Evolutionary conservation across 768 basidiomycete species (phyloP).

Genomic region (Boletellus ananas): DNA sequence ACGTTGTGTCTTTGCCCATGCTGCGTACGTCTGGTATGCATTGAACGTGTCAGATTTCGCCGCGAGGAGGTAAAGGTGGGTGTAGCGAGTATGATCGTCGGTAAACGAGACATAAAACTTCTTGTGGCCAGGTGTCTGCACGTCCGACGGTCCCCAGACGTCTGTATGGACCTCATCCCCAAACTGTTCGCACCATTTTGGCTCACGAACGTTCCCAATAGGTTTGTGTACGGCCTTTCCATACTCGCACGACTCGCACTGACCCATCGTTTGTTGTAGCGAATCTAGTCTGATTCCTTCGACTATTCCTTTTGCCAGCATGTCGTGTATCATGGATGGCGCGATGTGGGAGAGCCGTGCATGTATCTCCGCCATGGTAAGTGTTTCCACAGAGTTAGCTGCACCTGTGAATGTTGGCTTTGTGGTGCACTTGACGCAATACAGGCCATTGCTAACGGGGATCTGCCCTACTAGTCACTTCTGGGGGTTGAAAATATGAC

Average conservation of each 20-base stretch:
- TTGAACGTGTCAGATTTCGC: constrained; percentile 9
- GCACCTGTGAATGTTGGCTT: too few relatives aligned
- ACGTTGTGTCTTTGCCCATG: not conserved
- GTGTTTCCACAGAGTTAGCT: too few relatives aligned
- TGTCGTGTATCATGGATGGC: too few relatives aligned
- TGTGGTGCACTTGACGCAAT: too few relatives aligned
- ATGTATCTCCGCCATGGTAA: too few relatives aligned
- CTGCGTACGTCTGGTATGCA: constrained; percentile 1
- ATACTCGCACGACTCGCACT: constrained; percentile 10
- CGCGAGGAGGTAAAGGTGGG: not conserved
- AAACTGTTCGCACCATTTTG: not conserved
- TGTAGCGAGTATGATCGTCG: constrained; percentile 6
- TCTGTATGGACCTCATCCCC: constrained; percentile 15
- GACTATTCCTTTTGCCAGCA: too few relatives aligned
- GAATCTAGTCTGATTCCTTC: too few relatives aligned
- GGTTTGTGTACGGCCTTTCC: constrained; percentile 6
- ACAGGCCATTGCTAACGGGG: too few relatives aligned
- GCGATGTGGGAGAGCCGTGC: too few relatives aligned
- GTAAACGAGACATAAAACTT: constrained; percentile 10
- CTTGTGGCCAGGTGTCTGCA: not conserved
- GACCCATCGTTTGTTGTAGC: too few relatives aligned
- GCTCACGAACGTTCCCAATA: constrained; percentile 4
- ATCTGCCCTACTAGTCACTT: too few relatives aligned
- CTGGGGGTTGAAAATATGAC: constrained; percentile 3
- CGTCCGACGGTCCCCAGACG: not conserved